A percentile compares a stretch with the other conserved stretches of the same genome.
Evolutionary conservation across 345 rosid genomes (phyloP).

Genomic region (Aquilaria sinensis): DNA sequence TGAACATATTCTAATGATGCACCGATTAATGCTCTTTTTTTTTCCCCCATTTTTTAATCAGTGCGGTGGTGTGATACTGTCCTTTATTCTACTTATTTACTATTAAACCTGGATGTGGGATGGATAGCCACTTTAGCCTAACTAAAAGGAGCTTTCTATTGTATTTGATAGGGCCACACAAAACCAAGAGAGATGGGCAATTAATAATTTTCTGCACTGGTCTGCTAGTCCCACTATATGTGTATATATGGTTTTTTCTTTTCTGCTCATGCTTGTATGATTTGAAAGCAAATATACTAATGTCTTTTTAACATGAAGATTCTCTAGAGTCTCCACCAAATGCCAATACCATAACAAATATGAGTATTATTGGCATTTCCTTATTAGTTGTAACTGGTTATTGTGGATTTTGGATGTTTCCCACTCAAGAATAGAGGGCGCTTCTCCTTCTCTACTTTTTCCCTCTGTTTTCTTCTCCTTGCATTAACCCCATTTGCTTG

Average conservation of each 20-base stretch:
- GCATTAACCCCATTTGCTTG: no score
- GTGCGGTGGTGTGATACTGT: no score
- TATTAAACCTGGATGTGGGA: no score
- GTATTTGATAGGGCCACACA: slow-evolving; percentile 6
- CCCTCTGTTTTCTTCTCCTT: slow-evolving; percentile 1
- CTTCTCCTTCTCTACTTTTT: not conserved
- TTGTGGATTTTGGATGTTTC: slow-evolving; percentile 20
- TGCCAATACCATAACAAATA: not conserved
- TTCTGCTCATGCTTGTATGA: not conserved
- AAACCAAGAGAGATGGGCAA: not conserved
- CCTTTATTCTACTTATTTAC: no score
- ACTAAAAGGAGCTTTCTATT: no score
- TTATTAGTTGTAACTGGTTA: slow-evolving; percentile 14
- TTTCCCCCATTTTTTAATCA: no score
- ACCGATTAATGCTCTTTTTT: no score
- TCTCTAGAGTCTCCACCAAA: slow-evolving; percentile 18
- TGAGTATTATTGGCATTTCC: slow-evolving; percentile 22
- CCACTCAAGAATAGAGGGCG: slow-evolving; percentile 22
- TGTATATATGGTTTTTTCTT: not conserved
- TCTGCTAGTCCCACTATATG: slow-evolving; percentile 4
- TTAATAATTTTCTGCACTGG: not conserved
- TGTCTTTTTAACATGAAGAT: no score
- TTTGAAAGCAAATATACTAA: no score
- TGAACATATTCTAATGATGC: no score
- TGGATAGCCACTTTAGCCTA: no score